Evolutionary conservation across 108 stramenopile species (phyloP), one percentile per base, ranked within the genome.

Genomic region (Pseudonitzschia multistriata): DNA sequence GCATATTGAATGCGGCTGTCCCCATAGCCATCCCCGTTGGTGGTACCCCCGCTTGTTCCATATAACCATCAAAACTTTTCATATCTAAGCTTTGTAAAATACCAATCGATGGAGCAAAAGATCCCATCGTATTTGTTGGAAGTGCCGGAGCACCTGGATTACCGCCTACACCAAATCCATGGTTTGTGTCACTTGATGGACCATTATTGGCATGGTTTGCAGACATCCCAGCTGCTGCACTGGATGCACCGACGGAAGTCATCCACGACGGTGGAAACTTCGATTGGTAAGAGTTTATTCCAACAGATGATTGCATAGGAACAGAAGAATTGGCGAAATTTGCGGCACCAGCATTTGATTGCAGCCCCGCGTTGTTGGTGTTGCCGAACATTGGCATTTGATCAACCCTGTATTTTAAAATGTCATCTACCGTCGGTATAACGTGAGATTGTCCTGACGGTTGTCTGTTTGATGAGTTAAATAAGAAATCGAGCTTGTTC

Each of bases 81-180:
- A 57, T 57, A 17, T 57, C 28, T 2, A 57, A 13, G 31, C 55
- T 25, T 29, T 57, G 55, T 14, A 57, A 17, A 10, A 57, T 15
- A 29, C 55, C 55, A 29, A 57, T 29, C 55, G 55, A 57, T 29
- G 62, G 62, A 33, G 22, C 7, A 31, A 62, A 39, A 4, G 49
- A 17, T 31, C 29, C 62, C 62, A 62, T 42, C 62, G 21, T 36
- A 25, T 33, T 17, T 57, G 22, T 14, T 25, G 55, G 55, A 21
- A 62, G 62, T 42, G 62, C 36, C 24, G 62, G 62, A 39, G 62
- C 62, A 40, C 62, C 62, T n/a, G 62, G 40, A 42, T 62, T 62
- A 22, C 62, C 62, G n/a, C 62, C 62, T 11, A n/a, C 34, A 39
- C 62, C 62, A n/a, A 62, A 62, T 24, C 62, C 62, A n/a, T 39